Conservation (phyloP, 2,329 filamentous ascomycete genomes). For the Bipolaris oryzae region DNA sequence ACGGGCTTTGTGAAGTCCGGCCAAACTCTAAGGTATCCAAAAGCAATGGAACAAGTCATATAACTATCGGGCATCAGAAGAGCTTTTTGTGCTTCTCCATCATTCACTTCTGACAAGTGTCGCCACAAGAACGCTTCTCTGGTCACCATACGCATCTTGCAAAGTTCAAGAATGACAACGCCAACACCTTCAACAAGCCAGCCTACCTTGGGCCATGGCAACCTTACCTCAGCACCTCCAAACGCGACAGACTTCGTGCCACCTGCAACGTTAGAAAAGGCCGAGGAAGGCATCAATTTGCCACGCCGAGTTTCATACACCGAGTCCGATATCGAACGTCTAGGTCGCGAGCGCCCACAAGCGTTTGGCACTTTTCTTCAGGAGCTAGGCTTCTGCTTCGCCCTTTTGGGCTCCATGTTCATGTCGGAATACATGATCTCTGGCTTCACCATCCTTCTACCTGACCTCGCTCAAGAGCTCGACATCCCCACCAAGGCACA, state of each 20-base stretch:
- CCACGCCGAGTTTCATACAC: conserved; percentile 27
- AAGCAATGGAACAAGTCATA: conserved; percentile 2
- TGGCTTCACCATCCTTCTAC: conserved; percentile 73
- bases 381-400: conserved; percentile 68
- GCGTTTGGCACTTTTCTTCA: conserved; percentile 59
- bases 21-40: conserved; percentile 16
- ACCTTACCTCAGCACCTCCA: background rate
- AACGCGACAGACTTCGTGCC: background rate
- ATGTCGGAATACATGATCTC: conserved; percentile 76
- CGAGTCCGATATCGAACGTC: conserved; percentile 57
- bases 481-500: conserved; percentile 69
- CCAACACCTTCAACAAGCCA: background rate
- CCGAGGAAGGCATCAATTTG: conserved; percentile 23
- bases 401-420: conserved; percentile 67
- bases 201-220: background rate
- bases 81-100: background rate
- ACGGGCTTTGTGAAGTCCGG: conserved; percentile 23
- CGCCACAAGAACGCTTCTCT: background rate
- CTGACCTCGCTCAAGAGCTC: conserved; percentile 66
- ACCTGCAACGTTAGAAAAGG: conserved; percentile 3
- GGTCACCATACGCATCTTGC: background rate
- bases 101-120: too few relatives aligned
- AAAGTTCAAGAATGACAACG: background rate
- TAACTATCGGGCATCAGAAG: background rate
- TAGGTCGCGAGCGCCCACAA: conserved; percentile 67